These are phyloP conservation scores for Trichosporon coremiiforme DNA, from an alignment of 1,284 basidiomycete genomes.

Conservation along the genomic window DNA sequence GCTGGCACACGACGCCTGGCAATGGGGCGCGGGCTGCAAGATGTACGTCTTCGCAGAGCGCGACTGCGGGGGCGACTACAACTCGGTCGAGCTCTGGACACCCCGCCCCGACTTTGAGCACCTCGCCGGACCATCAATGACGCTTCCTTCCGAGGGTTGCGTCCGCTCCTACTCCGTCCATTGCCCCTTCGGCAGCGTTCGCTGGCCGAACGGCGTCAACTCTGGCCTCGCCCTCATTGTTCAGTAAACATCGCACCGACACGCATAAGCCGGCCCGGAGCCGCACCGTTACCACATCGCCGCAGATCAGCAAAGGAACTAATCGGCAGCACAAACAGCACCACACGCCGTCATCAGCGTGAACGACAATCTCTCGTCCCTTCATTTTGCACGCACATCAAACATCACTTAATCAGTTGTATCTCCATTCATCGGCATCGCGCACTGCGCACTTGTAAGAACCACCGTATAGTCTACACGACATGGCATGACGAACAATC, in stretches of 20 bases:
- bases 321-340: background rate
- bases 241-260: background rate
- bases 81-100: slow-evolving; percentile 7
- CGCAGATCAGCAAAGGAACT: background rate
- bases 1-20: slow-evolving; percentile 1
- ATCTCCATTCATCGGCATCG: background rate
- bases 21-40: background rate
- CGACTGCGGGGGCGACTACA: slow-evolving; percentile 7
- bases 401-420: slow-evolving; percentile 7
- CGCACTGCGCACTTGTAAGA: background rate
- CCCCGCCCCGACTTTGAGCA: slow-evolving; percentile 1
- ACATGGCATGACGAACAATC: background rate
- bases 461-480: background rate
- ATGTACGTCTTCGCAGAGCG: background rate
- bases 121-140: background rate
- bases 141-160: background rate
- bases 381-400: background rate
- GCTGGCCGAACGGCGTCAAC: background rate
- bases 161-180: slow-evolving; percentile 3
- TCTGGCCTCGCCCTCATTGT: background rate
- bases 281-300: background rate
- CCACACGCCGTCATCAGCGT: background rate
- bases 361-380: background rate
- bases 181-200: background rate
- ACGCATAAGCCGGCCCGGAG: too few relatives aligned